Base-by-base conservation (phyloP, 1,284 basidiomycete genomes). In the Entoloma clypeatum region DNA sequence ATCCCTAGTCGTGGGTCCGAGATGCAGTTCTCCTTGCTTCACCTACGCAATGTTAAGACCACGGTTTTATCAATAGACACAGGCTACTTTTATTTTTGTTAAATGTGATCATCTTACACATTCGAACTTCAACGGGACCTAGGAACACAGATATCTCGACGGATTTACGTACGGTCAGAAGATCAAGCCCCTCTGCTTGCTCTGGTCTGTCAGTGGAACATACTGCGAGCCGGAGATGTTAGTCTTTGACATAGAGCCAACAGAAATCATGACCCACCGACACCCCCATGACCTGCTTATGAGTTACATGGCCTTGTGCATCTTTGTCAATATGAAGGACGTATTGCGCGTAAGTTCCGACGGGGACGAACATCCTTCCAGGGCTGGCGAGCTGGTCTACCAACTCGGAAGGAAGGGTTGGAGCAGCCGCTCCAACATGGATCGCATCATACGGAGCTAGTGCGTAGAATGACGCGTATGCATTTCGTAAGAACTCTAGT, bases 341-440 rank as follows among this genome's bases (percentile, higher is more conserved):
- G 41, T 74, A 61, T 63, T 93, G 81, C 22, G 47, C 51, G 22
- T 64, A 55, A 1, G 71, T 75, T 4, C 92, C 92, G 5, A 98
- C 85, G 1, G 94, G 94, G 39, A 97, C 88, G 64, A 97, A 95
- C 85, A 97, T 91, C 36, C 91, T 71, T 2, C 95, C 95, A 0
- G 92, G 92, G 2, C 64, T 62, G 9, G 85, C 86, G 3, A 98
- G 81, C 61, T 95, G 86, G 9, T 90, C 77, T 18, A 98, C 60
- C 0, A 98, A 74, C 0, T 74, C 60, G 24, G 77, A 60, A 0
- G 93, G 92, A n/a, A 92, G 64, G 0, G 58, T 71, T 0, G 89
- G 85, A 0, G 93, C 84, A 0, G 94, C 93, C 0, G 95, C 95
- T 4, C 95, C 95, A 14, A 98, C 95, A 55, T 99, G 95, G 34